Base-by-base conservation (phyloP, 257 asterid species). In the Scutellaria barbata region DNA sequence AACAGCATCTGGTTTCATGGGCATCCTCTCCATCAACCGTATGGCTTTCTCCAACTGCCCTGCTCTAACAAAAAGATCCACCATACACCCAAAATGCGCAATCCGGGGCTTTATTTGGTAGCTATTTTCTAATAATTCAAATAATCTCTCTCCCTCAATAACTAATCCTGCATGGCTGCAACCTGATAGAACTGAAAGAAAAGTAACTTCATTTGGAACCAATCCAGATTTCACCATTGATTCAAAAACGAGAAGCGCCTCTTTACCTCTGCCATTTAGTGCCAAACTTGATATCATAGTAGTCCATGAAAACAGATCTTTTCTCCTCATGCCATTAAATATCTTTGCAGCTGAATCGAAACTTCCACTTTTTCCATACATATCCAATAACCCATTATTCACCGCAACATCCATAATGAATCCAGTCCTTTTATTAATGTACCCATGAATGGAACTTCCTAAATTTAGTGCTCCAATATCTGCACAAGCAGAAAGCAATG, bases 401-500 rank as follows among this genome's bases (percentile, higher is more conserved):
- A 87, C 86, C 2, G 85, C 83, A 74, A 71, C 83, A 75, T 86
- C 84, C 8, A 7, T 35, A 45, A 33, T 75, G 14, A 86, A 83
- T 58, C 88, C 86, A 12, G 54, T 13, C 20, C 89, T 79, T 80
- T 91, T 91, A 57, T 77, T 74, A 10, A 82, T 66, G 73, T 83
- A 85, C 17, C 87, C 96, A 67, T 91, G 97, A 74, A 84, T 73
- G 0, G 84, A 84, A 47, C 77, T 77, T 56, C 97, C 96, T 46
- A 84, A 76, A 70, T 89, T 83, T 77, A 87, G 86, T 18, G 96
- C 97, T 48, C 95, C 97, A 37, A 81, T 78, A 79, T 91, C 97
- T 18, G 97, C 96, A 85, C 92, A 89, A 68, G 88, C 97, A 42
- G 97, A 89, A 74, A 91, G 89, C 81, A 85, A 75, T 20, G 91